Evolutionary conservation across 1,139 yeast genomes (phyloP).

Genomic region (Protomyces lactucae-debilis): DNA sequence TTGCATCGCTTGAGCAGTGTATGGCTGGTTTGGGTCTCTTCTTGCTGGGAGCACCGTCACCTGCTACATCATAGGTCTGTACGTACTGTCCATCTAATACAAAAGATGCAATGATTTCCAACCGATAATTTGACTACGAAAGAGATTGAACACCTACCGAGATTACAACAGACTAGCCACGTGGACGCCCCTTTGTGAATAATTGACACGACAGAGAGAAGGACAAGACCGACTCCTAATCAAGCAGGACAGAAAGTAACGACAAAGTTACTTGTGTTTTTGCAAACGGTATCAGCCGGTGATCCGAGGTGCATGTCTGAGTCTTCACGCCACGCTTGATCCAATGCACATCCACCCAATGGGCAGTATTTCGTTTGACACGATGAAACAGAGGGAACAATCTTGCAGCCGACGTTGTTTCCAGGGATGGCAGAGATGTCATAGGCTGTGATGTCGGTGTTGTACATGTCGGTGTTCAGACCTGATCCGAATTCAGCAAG

Average conservation of each 20-base stretch:
- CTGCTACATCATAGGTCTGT: not conserved
- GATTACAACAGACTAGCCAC: too few species aligned
- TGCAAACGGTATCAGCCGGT: slow-evolving; percentile 23
- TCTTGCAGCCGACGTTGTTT: slow-evolving; percentile 22
- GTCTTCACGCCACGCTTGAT: slow-evolving; percentile 18
- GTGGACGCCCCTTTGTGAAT: too few species aligned
- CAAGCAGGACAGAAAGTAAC: slow-evolving; percentile 25
- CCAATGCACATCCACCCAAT: slow-evolving; percentile 7
- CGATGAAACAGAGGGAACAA: slow-evolving; percentile 19
- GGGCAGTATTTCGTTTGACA: slow-evolving; percentile 23
- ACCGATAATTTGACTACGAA: not conserved
- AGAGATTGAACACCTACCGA: not conserved
- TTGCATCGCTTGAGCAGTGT: not conserved
- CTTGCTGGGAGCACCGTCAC: not conserved
- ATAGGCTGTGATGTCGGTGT: slow-evolving; percentile 25
- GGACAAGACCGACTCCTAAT: not conserved
- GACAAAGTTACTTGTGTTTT: slow-evolving; percentile 20
- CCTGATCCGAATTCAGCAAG: slow-evolving; percentile 25
- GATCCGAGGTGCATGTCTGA: slow-evolving; percentile 18
- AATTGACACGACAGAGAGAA: not conserved
- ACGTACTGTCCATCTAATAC: too few species aligned
- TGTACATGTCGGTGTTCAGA: slow-evolving; percentile 21
- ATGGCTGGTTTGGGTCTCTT: not conserved
- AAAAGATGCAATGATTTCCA: not conserved
- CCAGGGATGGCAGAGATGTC: slow-evolving; percentile 27